These are phyloP conservation scores for Monilinia fructigena DNA, from an alignment of 2,329 filamentous ascomycete genomes.

Conservation along the genomic window DNA sequence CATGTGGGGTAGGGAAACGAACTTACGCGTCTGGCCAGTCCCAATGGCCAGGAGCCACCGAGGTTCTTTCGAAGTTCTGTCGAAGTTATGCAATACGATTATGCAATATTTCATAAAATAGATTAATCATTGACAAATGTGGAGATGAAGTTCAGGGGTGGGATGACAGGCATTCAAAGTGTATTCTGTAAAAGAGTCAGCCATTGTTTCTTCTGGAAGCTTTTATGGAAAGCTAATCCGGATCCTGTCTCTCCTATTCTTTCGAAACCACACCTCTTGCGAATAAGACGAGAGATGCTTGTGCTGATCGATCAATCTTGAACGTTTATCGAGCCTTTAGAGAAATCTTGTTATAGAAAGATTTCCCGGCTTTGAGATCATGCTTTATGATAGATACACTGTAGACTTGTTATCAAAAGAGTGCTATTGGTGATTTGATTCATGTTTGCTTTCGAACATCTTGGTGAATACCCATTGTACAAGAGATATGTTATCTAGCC, in stretches of 20 bases:
- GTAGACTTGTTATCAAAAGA: too few species aligned
- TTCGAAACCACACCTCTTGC: too few species aligned
- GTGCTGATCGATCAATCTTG: background rate
- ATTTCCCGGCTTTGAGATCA: slow-evolving; percentile 2
- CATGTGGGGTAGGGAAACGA: too few species aligned
- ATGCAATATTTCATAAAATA: too few species aligned
- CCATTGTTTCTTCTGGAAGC: background rate
- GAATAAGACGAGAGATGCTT: background rate
- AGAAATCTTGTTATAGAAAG: background rate
- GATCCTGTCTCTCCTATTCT: background rate
- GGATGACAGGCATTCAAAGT: too few species aligned
- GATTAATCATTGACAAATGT: too few species aligned
- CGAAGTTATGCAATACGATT: too few species aligned
- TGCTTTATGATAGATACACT: too few species aligned
- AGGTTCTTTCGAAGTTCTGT: too few species aligned
- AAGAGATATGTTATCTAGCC: background rate
- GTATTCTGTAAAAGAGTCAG: too few species aligned
- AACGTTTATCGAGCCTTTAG: background rate
- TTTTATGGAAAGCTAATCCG: background rate
- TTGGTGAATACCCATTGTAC: background rate
- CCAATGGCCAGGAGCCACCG: too few species aligned
- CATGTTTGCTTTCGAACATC: background rate
- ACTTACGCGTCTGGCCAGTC: too few species aligned
- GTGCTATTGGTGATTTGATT: background rate
- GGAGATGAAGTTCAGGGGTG: background rate